Evolutionary conservation across 495 filamentous ascomycete genomes (phyloP).

Genomic region (Neurospora tetraspora): DNA sequence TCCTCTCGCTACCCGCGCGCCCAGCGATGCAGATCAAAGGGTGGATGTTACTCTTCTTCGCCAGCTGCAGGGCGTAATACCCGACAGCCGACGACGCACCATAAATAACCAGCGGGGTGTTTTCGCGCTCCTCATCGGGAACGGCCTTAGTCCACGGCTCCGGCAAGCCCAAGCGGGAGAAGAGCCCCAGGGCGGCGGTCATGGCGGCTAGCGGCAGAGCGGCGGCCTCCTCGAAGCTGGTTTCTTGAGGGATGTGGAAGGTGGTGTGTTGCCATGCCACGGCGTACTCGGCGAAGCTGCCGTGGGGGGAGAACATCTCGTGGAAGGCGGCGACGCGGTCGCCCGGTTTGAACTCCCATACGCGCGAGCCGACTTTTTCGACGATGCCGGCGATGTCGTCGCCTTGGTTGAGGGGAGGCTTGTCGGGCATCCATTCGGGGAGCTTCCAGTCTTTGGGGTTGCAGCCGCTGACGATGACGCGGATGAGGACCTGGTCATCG

Average conservation of each 20-base stretch:
- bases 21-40: constrained; percentile 65
- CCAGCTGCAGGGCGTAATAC: constrained; percentile 58
- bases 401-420: constrained; percentile 41
- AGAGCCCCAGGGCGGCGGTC: constrained; percentile 60
- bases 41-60: constrained; percentile 57
- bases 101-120: constrained; percentile 46
- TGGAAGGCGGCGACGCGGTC: constrained; percentile 68
- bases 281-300: constrained; percentile 64
- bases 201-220: constrained; percentile 65
- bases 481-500: constrained; percentile 57
- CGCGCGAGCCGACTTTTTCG: constrained; percentile 48
- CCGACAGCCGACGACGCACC: constrained; percentile 60
- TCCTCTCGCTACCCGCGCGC: constrained; percentile 37
- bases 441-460: constrained; percentile 79
- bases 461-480: constrained; percentile 55
- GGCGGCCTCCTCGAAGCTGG: constrained; percentile 58
- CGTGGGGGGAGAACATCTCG: constrained; percentile 39
- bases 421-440: constrained; percentile 8
- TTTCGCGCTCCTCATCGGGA: constrained; percentile 16
- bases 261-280: constrained; percentile 54
- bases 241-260: constrained; percentile 42
- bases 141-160: constrained; percentile 43
- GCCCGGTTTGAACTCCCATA: constrained; percentile 52
- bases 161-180: constrained; percentile 48
- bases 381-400: constrained; percentile 68